These are phyloP conservation scores for Myriosclerotinia duriaeana DNA, from an alignment of 2,329 filamentous ascomycete genomes.

Conservation along the genomic window DNA sequence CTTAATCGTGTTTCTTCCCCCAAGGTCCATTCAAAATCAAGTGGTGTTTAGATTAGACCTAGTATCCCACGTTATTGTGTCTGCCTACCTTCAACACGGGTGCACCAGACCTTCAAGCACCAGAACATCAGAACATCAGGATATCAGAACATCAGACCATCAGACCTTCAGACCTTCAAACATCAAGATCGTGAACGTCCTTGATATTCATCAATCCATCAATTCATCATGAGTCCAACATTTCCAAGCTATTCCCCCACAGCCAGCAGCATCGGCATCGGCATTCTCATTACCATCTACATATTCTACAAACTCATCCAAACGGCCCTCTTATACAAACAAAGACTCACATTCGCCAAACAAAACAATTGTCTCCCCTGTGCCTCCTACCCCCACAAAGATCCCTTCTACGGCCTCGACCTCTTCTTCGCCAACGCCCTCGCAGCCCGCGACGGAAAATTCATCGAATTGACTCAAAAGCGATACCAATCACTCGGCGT, in stretches of 20 bases:
- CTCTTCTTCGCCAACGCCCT: slow-evolving; percentile 45
- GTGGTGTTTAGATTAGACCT: too few species aligned
- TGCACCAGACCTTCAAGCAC: too few species aligned
- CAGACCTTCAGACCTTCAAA: not conserved
- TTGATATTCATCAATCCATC: not conserved
- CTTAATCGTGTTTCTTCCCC: too few species aligned
- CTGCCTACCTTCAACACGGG: too few species aligned
- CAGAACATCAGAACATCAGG: too few species aligned
- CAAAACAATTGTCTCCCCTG: slow-evolving; percentile 49
- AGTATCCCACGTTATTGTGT: not conserved
- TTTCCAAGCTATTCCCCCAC: not conserved
- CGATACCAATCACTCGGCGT: slow-evolving; percentile 39
- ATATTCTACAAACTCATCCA: slow-evolving; percentile 25
- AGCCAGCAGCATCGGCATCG: not conserved
- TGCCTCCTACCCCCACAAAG: slow-evolving; percentile 50
- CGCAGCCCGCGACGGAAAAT: slow-evolving; percentile 42
- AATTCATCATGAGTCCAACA: not conserved
- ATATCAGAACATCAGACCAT: too few species aligned
- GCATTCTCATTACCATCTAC: slow-evolving; percentile 21
- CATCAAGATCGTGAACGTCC: not conserved
- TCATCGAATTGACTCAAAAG: slow-evolving; percentile 42
- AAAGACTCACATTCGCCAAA: slow-evolving; percentile 21
- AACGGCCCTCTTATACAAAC: slow-evolving; percentile 11
- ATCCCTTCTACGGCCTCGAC: slow-evolving; percentile 55
- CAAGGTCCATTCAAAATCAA: too few species aligned